Percentiles rank a stretch among this genome's conserved stretches.
phyloP scores from a whole-genome alignment of 2,329 filamentous ascomycete species.

The Clathrospora elynae region DNA sequence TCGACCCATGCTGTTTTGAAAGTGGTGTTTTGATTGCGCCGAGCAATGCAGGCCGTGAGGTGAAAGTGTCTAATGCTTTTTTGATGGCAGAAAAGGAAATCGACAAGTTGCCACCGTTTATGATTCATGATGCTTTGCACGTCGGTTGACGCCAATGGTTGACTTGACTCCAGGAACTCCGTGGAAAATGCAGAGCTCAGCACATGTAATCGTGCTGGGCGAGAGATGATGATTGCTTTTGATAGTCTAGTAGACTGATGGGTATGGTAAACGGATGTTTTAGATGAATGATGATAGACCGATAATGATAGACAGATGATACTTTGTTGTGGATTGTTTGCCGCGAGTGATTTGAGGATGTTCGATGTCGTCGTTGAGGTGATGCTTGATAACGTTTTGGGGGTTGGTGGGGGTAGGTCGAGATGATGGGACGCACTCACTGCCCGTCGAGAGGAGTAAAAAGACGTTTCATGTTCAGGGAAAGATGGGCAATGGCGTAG shows the following conservation, averaged over 20 bases:
- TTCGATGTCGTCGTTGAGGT: slow-evolving; percentile 5
- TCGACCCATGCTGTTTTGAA: slow-evolving; percentile 12
- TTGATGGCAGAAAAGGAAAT: slow-evolving; percentile 27
- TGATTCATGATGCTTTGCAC: slow-evolving; percentile 26
- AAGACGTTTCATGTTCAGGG: slow-evolving; percentile 72
- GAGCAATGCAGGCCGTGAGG: slow-evolving; percentile 41
- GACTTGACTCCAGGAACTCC: slow-evolving; percentile 35
- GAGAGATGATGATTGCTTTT: slow-evolving; percentile 13
- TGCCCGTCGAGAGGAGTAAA: slow-evolving; percentile 62
- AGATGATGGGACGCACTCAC: slow-evolving; percentile 6
- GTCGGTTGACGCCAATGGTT: slow-evolving; percentile 11
- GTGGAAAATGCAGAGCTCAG: slow-evolving; percentile 35
- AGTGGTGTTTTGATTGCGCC: slow-evolving; percentile 35
- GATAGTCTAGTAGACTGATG: slow-evolving; percentile 19
- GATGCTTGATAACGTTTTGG: slow-evolving; percentile 5
- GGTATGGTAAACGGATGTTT: slow-evolving; percentile 15
- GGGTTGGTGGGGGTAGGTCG: background rate
- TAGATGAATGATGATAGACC: slow-evolving; percentile 13
- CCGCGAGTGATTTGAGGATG: slow-evolving; percentile 6
- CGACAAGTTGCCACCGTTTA: slow-evolving; percentile 26
- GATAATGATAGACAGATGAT: slow-evolving; percentile 32
- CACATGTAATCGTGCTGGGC: slow-evolving; percentile 20
- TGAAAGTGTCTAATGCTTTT: slow-evolving; percentile 47
- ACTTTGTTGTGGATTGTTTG: slow-evolving; percentile 21
- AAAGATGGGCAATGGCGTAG: slow-evolving; percentile 67